Conservation (phyloP, 2,329 filamentous ascomycete genomes). For the Mycosphaerella sp. region DNA sequence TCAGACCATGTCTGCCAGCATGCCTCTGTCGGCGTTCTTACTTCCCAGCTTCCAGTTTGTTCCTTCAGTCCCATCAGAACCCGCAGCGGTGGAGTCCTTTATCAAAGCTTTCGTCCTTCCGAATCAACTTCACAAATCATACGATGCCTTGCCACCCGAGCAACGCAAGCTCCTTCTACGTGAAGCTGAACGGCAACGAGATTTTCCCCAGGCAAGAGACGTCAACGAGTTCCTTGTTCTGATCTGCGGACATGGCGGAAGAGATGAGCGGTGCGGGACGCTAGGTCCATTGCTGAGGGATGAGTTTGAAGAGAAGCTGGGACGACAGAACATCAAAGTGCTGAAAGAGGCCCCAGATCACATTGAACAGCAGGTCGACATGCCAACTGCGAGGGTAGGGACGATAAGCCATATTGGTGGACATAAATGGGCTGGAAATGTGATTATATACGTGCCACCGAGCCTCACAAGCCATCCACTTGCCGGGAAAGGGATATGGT, state of each 20-base stretch:
- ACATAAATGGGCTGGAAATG: conserved; percentile 80
- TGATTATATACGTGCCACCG: conserved; percentile 73
- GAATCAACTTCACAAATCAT: conserved; percentile 53
- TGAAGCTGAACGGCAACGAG: conserved; percentile 43
- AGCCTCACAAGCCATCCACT: conserved; percentile 48
- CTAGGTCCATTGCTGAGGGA: conserved; percentile 65
- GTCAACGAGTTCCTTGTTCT: conserved; percentile 67
- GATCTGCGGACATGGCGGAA: conserved; percentile 78
- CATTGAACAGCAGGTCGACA: conserved; percentile 2
- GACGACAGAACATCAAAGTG: conserved; percentile 45
- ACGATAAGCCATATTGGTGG: conserved; percentile 75
- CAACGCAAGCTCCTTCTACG: conserved; percentile 43
- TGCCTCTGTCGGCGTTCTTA: conserved; percentile 60
- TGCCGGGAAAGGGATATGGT: conserved; percentile 72
- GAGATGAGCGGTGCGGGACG: conserved; percentile 76
- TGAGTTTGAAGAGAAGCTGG: conserved; percentile 62
- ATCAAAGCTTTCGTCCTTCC: conserved; percentile 64
- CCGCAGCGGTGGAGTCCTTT: conserved; percentile 48
- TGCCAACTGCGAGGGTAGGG: conserved; percentile 54
- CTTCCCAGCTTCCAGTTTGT: conserved; percentile 81
- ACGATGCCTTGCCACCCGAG: conserved; percentile 52
- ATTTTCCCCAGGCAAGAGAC: conserved; percentile 53
- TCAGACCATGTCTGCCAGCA: conserved; percentile 18
- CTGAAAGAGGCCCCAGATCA: conserved; percentile 35
- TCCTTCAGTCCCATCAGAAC: conserved; percentile 60